Evolutionary conservation across 768 basidiomycete species (phyloP), one percentile per base, ranked within the genome.

Genomic region (Tulasnella calospora): DNA sequence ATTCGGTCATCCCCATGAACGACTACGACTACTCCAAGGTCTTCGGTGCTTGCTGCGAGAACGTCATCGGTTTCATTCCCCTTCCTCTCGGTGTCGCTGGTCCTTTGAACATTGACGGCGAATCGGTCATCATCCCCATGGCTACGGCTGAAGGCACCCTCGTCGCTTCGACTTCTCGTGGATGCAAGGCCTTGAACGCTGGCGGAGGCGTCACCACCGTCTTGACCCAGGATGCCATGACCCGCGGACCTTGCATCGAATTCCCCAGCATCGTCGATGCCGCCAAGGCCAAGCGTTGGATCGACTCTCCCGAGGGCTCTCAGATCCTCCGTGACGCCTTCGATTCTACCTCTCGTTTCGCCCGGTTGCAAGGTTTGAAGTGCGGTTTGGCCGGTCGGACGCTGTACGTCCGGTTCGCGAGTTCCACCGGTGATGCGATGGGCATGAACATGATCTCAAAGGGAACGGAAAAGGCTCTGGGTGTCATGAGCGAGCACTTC

Each of bases 381-480:
- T 91, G 91, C 71, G 94, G 92, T 6, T 86, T 99, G 84, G 98
- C 98, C 8, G 98, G 98, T 7, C 89, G 98, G 57, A 97, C 95
- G 51, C 86, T 99, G 51, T 99, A 91, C 83, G 91, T 98, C 33
- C 90, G 98, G 71, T 98, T 99, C 83, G 93, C 93, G 79, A 98
- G 96, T 19, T 91, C 90, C 76, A 99, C 98, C 0, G 98, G 96
- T 40, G 97, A 99, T 82, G 97, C 98, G 57, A 99, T 99, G 97
- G 98, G 98, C 23, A 99, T 99, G 98, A 99, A 99, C 87, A 99
- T 99, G 98, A 98, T 99, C 83, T 94, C 93, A 12, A 99, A 99
- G 86, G 98, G 96, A 3, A 96, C 95, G 13, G 98, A 99, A 86
- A 94, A 93, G 85, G 96, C 96, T 30, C 88, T 99, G 17, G 95